Base-by-base conservation (phyloP, 2,329 filamentous ascomycete genomes). In the Cadophora malorum region DNA sequence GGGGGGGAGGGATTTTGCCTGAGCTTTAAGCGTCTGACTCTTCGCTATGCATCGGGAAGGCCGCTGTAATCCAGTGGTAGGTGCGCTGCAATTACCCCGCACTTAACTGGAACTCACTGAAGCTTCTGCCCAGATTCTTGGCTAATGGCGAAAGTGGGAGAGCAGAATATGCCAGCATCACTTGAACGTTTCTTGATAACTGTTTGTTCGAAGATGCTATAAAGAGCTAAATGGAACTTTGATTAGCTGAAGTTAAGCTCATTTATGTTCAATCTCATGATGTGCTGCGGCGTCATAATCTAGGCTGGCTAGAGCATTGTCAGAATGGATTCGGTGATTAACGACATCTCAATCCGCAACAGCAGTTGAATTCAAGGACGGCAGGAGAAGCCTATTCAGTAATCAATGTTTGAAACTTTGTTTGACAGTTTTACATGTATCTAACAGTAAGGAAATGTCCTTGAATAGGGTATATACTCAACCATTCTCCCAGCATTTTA, bases 381-480 rank as follows among this genome's bases (percentile, higher is more conserved):
- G 35, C 35, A 49, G 45, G n/a, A 8, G 2, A 21, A 49, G 21
- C 6, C 19, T 12, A 3, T 45, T 45, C 12, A 16, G 45, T 21
- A 10, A n/a, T 19, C 2, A 47, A 16, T 47, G 41, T 47, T 47
- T 16, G 16, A 53, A 14, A 10, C 10, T 52, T 52, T 5, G 23
- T 52, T 52, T 21, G 3, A 53, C n/a, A 28, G 4, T 28, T 28
- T 53, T 31, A 33, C 12, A 33, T 33, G n/a, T 33, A 19, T 55
- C 33, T 7, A 33, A 55, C 28, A 45, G 14, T 28, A 55, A 55
- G 1, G 52, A 55, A 55, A 55, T 9, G 16, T 55, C 52, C 52
- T 55, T 55, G 14, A 33, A 55, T 28, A 55, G 52, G 52, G 28
- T 63, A 50, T 63, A 35, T 52, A 63, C 41, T 50, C 12, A 63